A percentile compares a stretch with the other conserved stretches of the same genome.
Conservation (phyloP, 2,329 filamentous ascomycete species). For the Fonsecaea erecta region DNA sequence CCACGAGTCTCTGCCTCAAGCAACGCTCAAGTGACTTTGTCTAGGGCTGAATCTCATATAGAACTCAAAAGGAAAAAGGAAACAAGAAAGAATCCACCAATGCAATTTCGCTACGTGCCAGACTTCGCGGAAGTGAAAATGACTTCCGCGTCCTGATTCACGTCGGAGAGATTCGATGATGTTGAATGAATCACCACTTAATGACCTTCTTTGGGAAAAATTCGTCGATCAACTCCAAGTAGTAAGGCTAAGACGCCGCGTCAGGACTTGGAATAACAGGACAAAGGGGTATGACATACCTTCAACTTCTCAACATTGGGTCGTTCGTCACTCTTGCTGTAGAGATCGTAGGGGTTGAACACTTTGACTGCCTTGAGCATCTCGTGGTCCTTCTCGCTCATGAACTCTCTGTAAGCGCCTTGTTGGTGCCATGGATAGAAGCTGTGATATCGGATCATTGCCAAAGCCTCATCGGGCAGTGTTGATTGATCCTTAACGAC, state of each 20-base stretch:
- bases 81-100: not conserved
- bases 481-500: slow-evolving; percentile 81
- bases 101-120: not conserved
- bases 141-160: not conserved
- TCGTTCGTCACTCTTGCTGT: slow-evolving; percentile 85
- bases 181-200: slow-evolving; percentile 61
- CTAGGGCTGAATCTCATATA: not conserved
- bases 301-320: slow-evolving; percentile 78
- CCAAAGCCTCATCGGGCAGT: slow-evolving; percentile 79
- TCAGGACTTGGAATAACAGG: slow-evolving; percentile 27
- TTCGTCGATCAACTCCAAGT: slow-evolving; percentile 74
- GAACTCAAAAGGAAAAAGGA: not conserved
- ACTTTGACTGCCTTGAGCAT: slow-evolving; percentile 82
- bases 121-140: not conserved
- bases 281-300: slow-evolving; percentile 46
- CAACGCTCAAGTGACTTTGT: not conserved
- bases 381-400: slow-evolving; percentile 78
- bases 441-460: slow-evolving; percentile 91
- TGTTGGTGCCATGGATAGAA: slow-evolving; percentile 92
- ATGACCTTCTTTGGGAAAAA: slow-evolving; percentile 72
- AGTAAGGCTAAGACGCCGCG: slow-evolving; percentile 62
- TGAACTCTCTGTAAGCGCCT: slow-evolving; percentile 79
- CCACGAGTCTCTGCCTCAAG: not conserved
- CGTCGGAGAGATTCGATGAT: not conserved
- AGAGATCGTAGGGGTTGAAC: slow-evolving; percentile 90